Evolutionary conservation across 345 rosid genomes (phyloP), one percentile per base, ranked within the genome.

Genomic region (Erodium maritimum): DNA sequence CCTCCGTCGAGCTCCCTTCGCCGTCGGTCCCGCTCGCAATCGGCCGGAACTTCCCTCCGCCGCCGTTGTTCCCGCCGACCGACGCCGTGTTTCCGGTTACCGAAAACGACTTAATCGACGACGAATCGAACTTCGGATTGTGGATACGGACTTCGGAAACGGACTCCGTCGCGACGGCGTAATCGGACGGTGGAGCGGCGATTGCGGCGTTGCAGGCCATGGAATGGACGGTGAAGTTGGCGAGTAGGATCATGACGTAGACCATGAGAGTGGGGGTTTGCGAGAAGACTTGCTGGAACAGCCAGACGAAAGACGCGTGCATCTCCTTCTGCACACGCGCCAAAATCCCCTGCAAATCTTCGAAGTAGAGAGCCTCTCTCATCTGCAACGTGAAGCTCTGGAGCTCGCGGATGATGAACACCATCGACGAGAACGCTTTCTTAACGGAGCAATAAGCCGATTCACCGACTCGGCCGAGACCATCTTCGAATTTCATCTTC

Each of bases 211-310:
- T 77, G 65, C 60, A 67, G 0, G 77, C 81, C 66, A 93, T 80
- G 0, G 96, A 93, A 61, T 86, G 59, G 14, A 89, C 99, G 0
- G 96, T 81, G 66, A 81, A 93, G 42, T 93, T 93, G 0, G 99
- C 99, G 1, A 93, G 63, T 23, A 93, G 79, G 33, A 93, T 75
- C 99, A 93, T 93, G 20, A 93, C 88, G 34, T 80, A 88, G 0
- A 93, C 84, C 99, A 93, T 93, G 23, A 93, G 69, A 3, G 95
- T 87, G 1, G 99, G 99, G 0, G 99, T 89, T 1, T 82, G 90
- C 0, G 99, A 93, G 65, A 93, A 93, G 0, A 89, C 90, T 69
- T 79, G 94, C 46, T 93, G 96, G 23, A 93, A 93, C 64, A 93
- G 68, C 99, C 99, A 89, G 0, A 93, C 95, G 56, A 93, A 93